These are phyloP conservation scores for Mycena rebaudengoi DNA, from an alignment of 768 basidiomycete genomes.

Conservation along the genomic window DNA sequence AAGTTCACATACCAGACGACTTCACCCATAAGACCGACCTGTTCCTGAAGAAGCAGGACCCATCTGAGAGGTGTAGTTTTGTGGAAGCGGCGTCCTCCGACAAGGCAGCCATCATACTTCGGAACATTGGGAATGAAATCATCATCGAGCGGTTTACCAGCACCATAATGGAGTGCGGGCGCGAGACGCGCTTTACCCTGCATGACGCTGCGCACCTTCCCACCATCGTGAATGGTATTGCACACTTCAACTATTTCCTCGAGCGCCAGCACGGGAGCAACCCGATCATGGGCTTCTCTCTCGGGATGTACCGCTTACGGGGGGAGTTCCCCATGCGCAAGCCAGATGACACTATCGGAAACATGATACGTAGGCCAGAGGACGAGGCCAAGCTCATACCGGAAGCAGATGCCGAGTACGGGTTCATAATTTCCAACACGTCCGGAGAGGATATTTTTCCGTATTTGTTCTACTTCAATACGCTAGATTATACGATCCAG, in stretches of 20 bases:
- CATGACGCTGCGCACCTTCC: background rate
- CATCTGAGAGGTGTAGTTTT: background rate
- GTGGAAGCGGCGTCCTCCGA: background rate
- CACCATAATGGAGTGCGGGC: background rate
- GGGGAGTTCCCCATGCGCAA: background rate
- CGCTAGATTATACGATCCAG: background rate
- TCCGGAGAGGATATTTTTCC: background rate
- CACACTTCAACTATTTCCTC: background rate
- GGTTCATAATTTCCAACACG: background rate
- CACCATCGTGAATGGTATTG: background rate
- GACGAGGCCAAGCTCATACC: background rate
- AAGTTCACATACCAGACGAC: background rate
- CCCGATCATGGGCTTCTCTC: background rate
- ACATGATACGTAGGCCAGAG: background rate
- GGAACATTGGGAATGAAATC: background rate
- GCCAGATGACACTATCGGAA: background rate
- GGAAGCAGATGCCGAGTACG: background rate
- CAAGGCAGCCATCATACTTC: background rate
- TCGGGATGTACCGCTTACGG: background rate
- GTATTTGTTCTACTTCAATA: constrained; percentile 4
- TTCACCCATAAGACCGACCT: background rate
- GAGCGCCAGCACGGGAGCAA: background rate
- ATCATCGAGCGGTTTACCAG: background rate
- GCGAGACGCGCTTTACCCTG: background rate
- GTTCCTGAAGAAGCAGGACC: background rate